Evolutionary conservation across 192 early-diverging fungal genomes (phyloP), one percentile per base, ranked within the genome.

Genomic region (Coemansia sp.): DNA sequence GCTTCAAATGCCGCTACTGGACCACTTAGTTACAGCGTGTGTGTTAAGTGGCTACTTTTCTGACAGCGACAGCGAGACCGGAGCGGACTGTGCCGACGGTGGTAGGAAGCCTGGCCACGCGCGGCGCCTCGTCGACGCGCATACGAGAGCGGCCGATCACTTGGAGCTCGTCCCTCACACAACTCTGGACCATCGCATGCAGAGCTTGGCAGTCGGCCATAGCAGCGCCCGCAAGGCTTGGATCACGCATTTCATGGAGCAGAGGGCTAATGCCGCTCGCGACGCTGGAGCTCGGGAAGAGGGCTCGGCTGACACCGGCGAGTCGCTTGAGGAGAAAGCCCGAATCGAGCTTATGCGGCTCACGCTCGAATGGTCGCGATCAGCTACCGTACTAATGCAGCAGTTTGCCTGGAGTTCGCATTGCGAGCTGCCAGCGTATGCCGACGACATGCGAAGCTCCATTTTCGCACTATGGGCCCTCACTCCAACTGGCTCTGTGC

Each of bases 101-200:
- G 19, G 46, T 24, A 9, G 19, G 35, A 25, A 19, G 32, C 7
- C 54, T 31, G n/a, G 5, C 8, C 54, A 57, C 6, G 1, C 32
- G 22, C 51, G 38, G 37, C 47, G 49, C 1, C 62, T 70, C 25
- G 47, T 58, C 19, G 71, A 63, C 8, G 45, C 60, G 20, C 53
- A 63, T 45, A 41, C 57, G 11, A 69, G 59, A 22, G 71, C 67
- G 12, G 45, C 43, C 22, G 59, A 64, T 5, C 71, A 73, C 20
- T 25, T 79, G 41, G 71, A 73, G 24, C 67, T 79, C 17, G 57
- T 79, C 35, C 77, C 77, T 17, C 77, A 79, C 27, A 79, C 77
- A 27, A 70, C 77, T 1, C 42, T 79, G 51, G 67, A 73, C 45
- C 53, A 60, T 43, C 59, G 38, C 31, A 70, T 70, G 67, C 77